phyloP scores from a whole-genome alignment of 139 green algal species.

The Deuterostichococcus epilithicus region DNA sequence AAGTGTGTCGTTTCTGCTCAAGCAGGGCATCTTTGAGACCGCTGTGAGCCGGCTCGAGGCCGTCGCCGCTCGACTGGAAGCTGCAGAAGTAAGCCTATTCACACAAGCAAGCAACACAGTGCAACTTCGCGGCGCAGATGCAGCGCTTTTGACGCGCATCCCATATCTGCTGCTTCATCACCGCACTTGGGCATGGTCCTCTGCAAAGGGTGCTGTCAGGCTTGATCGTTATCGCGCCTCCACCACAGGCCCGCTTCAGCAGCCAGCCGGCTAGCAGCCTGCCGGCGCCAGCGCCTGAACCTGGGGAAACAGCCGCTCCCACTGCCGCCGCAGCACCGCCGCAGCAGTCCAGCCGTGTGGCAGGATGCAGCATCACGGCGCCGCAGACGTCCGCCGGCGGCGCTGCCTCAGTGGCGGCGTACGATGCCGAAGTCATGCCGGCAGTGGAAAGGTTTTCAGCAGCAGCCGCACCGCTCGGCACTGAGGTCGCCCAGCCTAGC shows the following conservation, averaged over 20 bases:
- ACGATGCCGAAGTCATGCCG: background rate
- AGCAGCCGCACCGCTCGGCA: background rate
- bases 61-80: slow-evolving; percentile 24
- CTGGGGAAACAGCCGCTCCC: no score
- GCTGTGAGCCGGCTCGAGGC: slow-evolving; percentile 24
- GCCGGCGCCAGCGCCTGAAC: no score
- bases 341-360: background rate
- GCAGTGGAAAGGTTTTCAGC: background rate
- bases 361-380: background rate
- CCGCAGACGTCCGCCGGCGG: no score
- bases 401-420: background rate
- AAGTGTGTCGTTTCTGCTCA: no score
- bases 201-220: background rate
- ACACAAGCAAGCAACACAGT: no score
- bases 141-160: background rate
- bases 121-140: background rate
- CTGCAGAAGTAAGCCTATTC: slow-evolving; percentile 17
- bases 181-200: background rate
- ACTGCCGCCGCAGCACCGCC: background rate
- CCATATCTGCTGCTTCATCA: background rate
- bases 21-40: slow-evolving; percentile 22
- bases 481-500: background rate
- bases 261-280: background rate
- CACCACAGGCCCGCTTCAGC: background rate
- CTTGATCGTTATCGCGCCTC: background rate